Evolutionary conservation across 306 rosid species (phyloP), one percentile per base, ranked within the genome.

Genomic region (Prosopis cineraria): DNA sequence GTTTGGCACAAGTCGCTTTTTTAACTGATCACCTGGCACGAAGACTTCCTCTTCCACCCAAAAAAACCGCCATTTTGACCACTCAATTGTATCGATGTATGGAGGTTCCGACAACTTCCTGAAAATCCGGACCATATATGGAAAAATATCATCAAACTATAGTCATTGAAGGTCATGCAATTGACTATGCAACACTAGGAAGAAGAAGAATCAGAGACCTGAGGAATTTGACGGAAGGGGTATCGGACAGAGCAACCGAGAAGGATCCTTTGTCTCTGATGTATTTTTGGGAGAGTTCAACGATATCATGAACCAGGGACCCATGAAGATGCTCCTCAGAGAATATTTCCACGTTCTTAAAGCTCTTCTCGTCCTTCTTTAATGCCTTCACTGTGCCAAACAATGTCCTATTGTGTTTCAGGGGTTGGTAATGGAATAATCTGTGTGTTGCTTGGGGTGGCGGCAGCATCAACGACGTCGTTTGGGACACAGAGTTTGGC

Each of bases 241-340:
- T 92, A 34, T 90, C 93, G 29, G 91, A 85, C 59, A 90, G 72
- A 47, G 82, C 96, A 22, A 88, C 91, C 7, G 90, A 64, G 81
- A 88, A 90, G 39, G 73, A 60, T 1, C 91, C 88, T 75, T 91
- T 88, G 65, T 83, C 89, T 25, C 76, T 72, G n/a, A 53, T 47
- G 63, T 83, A 88, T 79, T 83, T 84, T 12, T 84, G 82, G 13
- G 93, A 88, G 33, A 88, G 85, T 31, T 79, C 84, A 37, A 85
- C 82, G 7, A 85, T 75, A 84, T 90, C 87, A 69, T 85, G 73
- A 13, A 93, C 96, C 67, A 90, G 53, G 33, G 41, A 31, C 24
- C 17, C 43, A 33, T 14, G 24, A 16, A 62, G 68, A 62, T 62
- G 43, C 2, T 62, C 68, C 83, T 84, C 82, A 1, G 88, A 33